A percentile compares a stretch with the other conserved stretches of the same genome.
Conservation (phyloP, 2,329 filamentous ascomycete genomes). For the Epichloe typhina region DNA sequence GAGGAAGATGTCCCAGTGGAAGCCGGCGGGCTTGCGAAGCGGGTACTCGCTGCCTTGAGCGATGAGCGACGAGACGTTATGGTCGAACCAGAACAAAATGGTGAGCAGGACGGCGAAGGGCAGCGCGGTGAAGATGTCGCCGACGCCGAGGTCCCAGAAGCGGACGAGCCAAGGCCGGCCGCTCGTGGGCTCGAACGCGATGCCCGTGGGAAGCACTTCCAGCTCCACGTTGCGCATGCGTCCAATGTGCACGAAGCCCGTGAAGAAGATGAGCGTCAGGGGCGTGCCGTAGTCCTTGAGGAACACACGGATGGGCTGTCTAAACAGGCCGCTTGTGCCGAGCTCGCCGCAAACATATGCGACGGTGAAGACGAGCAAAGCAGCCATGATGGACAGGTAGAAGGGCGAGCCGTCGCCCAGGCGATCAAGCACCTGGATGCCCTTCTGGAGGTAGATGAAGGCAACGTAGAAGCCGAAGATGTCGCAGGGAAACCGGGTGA, state of each 20-base stretch:
- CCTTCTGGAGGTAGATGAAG: conserved; percentile 84
- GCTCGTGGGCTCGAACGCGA: conserved; percentile 65
- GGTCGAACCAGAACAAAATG: conserved; percentile 80
- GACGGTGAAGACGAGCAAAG: conserved; percentile 64
- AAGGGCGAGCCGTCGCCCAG: conserved; percentile 56
- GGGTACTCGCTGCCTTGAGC: conserved; percentile 75
- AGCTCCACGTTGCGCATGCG: conserved; percentile 62
- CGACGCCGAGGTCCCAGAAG: conserved; percentile 65
- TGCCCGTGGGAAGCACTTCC: conserved; percentile 59
- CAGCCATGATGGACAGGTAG: conserved; percentile 67
- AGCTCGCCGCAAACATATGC: conserved; percentile 63
- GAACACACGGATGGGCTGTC: conserved; percentile 64
- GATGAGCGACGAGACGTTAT: conserved; percentile 75
- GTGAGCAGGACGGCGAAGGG: conserved; percentile 76
- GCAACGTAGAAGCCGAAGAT: conserved; percentile 92
- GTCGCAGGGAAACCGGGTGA: conserved; percentile 84
- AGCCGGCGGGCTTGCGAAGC: conserved; percentile 66
- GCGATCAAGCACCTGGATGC: conserved; percentile 69
- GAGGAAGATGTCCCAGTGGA: conserved; percentile 77
- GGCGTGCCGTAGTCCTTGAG: conserved; percentile 85
- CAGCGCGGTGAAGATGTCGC: conserved; percentile 70
- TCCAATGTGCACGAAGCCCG: conserved; percentile 76
- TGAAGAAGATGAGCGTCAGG: conserved; percentile 73
- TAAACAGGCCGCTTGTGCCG: conserved; percentile 59
- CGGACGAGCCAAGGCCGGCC: conserved; percentile 64